Percentiles rank a stretch among this genome's conserved stretches.
phyloP scores from a whole-genome alignment of 108 stramenopile species.

The Skeletonema potamos region DNA sequence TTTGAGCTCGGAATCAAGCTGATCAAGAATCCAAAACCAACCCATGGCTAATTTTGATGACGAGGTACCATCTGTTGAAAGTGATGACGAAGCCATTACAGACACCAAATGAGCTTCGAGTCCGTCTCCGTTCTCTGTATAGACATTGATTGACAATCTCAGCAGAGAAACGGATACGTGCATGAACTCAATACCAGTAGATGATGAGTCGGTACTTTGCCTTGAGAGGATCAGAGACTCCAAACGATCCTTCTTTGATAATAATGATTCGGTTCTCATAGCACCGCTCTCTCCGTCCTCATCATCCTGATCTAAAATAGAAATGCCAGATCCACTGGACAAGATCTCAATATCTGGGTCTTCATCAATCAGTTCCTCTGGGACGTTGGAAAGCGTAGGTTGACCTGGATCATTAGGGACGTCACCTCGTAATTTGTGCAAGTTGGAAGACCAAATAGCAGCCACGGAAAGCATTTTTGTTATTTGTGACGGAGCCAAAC shows the following conservation, averaged over 20 bases:
- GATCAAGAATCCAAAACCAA: slow-evolving; percentile 86
- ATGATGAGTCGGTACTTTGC: slow-evolving; percentile 8
- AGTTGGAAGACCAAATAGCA: slow-evolving; percentile 56
- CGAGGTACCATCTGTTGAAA: slow-evolving; percentile 59
- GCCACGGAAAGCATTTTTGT: slow-evolving; percentile 57
- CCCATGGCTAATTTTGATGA: slow-evolving; percentile 65
- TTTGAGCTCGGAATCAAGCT: slow-evolving; percentile 34
- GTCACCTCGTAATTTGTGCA: slow-evolving; percentile 26
- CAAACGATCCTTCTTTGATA: slow-evolving; percentile 21
- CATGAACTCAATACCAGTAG: slow-evolving; percentile 29
- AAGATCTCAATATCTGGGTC: slow-evolving; percentile 30
- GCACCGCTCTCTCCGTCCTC: not conserved
- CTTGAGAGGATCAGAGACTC: slow-evolving; percentile 18
- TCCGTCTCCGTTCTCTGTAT: slow-evolving; percentile 53
- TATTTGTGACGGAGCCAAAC: slow-evolving; percentile 59
- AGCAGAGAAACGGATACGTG: slow-evolving; percentile 46
- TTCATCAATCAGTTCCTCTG: slow-evolving; percentile 12
- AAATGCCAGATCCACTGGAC: slow-evolving; percentile 45
- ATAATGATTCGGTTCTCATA: not conserved
- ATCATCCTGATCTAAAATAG: slow-evolving; percentile 27
- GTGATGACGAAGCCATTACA: slow-evolving; percentile 53
- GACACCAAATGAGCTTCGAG: slow-evolving; percentile 81
- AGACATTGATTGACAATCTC: slow-evolving; percentile 52
- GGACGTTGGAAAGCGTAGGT: slow-evolving; percentile 9
- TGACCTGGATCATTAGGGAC: not conserved